Evolutionary conservation across 2,329 filamentous ascomycete species (phyloP), one percentile per base, ranked within the genome.

Genomic region (Neonectria magnoliae): DNA sequence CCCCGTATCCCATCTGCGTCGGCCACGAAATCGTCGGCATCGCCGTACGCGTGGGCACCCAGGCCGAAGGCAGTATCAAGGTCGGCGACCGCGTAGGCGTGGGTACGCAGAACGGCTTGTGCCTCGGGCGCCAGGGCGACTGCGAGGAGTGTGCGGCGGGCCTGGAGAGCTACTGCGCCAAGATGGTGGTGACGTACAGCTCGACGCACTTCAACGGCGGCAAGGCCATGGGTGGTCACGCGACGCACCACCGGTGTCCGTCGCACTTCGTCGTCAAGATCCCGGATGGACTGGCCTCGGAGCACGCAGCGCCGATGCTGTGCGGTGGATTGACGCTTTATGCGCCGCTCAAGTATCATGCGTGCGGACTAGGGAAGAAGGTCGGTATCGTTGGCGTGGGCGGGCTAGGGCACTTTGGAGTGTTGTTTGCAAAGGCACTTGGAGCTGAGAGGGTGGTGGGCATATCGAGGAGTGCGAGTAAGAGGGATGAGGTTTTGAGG

Each of bases 311-410:
- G 18, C 90, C 91, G 4, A 88, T 93, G 85, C 81, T 93, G 45
- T 93, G 91, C 73, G 91, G 85, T 22, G 91, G 91, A 14, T 84
- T 93, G 36, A 93, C 91, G 0, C 82, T 90, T 7, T 93, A 84
- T 75, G 82, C 84, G 11, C 91, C 91, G 1, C 77, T 93, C 54
- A 82, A 82, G 71, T 83, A 87, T 57, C 86, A 91, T 67, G 87
- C 87, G 2, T 87, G 84, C 53, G 91, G 90, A 0, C 89, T 89
- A 0, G 90, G 90, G 14, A 92, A 90, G 78, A 83, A 77, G 25
- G 88, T 93, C 2, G 90, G 87, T 1, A 85, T 93, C 64, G 81
- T 92, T 20, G 90, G 90, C 2, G 81, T 93, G 14, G 90, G 90
- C 8, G 90, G 90, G 2, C 77, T 92, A 2, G 90, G 90, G 0